Conservation (phyloP, 2,329 filamentous ascomycete genomes). For the Penicillium sp. region DNA sequence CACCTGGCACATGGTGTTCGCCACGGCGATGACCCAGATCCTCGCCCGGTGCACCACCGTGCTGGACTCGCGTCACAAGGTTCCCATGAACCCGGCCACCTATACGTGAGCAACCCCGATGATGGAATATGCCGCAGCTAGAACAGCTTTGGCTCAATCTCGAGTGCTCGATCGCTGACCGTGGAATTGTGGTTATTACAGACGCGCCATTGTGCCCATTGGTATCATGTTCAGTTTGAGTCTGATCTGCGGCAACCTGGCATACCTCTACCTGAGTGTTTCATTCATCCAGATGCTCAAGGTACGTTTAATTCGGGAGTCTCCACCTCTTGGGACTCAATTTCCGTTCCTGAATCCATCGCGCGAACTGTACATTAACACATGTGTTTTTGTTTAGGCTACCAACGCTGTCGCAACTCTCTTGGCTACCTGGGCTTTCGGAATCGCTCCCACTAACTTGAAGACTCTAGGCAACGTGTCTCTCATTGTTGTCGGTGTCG, state of each 20-base stretch:
- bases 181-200: conserved; percentile 7
- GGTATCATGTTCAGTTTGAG: conserved; percentile 94
- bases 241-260: conserved; percentile 93
- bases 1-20: conserved; percentile 91
- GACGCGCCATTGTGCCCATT: conserved; percentile 86
- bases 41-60: conserved; percentile 83
- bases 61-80: conserved; percentile 88
- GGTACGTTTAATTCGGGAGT: conserved; percentile 49
- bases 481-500: conserved; percentile 87
- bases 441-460: conserved; percentile 75
- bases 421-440: conserved; percentile 80
- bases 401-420: conserved; percentile 92
- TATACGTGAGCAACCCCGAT: conserved; percentile 57
- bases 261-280: conserved; percentile 92
- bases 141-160: neutral
- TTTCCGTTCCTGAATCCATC: neutral
- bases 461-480: conserved; percentile 88
- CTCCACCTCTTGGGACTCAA: neutral
- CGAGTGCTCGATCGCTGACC: neutral
- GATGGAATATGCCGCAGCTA: neutral
- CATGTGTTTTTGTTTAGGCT: conserved; percentile 56
- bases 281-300: conserved; percentile 99
- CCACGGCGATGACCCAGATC: conserved; percentile 88
- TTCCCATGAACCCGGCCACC: conserved; percentile 91
- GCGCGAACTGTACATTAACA: neutral